Base-by-base conservation (phyloP, 2,329 filamentous ascomycete genomes). In the Penicillium hesseltinei region DNA sequence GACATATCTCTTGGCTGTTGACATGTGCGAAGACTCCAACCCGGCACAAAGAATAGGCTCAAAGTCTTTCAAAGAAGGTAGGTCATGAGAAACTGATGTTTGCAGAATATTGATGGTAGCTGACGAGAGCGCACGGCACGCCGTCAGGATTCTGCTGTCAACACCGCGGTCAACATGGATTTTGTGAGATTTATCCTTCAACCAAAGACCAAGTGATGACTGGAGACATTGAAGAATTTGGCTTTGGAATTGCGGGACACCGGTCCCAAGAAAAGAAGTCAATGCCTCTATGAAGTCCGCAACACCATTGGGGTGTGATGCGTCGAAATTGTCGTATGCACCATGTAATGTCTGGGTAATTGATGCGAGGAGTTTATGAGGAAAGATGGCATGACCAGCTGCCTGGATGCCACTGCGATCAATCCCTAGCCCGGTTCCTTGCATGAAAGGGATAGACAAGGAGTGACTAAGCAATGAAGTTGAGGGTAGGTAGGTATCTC, bases 321-420 rank as follows among this genome's bases (percentile, higher is more conserved):
- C 61, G 10, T 76, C 66, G 9, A 81, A 69, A 0, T 75, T 67
- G 2, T 72, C 66, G 68, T 91, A 95, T 0, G 82, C 75, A 4
- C 73, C 73, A 10, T 74, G 72, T 43, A 93, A 75, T 0, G 83
- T 75, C 15, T 76, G 71, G 54, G 79, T 80, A 44, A 85, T 75
- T 15, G 88, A 80, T 43, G 80, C 81, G 67, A 92, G 89, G 0
- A 95, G 73, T 52, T 84, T 78, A 52, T 87, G 82, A 5, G 71
- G 71, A 19, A 70, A 66, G 5, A 59, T 39, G 6, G 57, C 21
- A 5, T 47, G 36, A 0, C 25, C 46, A 5, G 25, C 33, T 29
- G 54, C 23, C 19, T 61, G 48, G 9, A 48, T n/a, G 10, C 56
- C 52, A 21, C 49, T 44, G n/a, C 46, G 27, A 13, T 52, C 51